Evolutionary conservation across 2,329 filamentous ascomycete genomes (phyloP).

Genomic region (Mycosphaerelloides madeirae): DNA sequence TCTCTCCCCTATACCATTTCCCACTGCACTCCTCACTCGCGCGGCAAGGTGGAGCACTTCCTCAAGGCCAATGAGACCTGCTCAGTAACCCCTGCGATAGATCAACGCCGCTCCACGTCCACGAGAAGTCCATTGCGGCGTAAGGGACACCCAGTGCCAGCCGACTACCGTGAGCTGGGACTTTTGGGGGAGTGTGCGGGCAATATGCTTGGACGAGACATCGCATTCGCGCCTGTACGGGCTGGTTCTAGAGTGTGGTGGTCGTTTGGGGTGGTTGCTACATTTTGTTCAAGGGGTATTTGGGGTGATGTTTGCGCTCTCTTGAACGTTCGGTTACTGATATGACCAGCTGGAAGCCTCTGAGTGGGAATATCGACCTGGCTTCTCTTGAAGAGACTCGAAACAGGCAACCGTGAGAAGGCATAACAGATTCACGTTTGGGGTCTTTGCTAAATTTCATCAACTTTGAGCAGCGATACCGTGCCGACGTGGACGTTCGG

Average conservation of each 20-base stretch:
- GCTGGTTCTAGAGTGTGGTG: neutral
- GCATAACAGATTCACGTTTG: no score
- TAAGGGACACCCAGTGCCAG: conserved; percentile 8
- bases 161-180: conserved; percentile 12
- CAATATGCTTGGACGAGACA: conserved; percentile 6
- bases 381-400: no score
- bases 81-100: conserved; percentile 52
- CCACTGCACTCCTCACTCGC: conserved; percentile 34
- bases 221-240: neutral
- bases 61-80: conserved; percentile 49
- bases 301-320: no score
- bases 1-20: conserved; percentile 4
- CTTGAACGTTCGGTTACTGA: no score
- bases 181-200: conserved; percentile 4
- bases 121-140: conserved; percentile 10
- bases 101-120: conserved; percentile 31
- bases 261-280: conserved; percentile 5
- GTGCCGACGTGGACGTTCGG: no score
- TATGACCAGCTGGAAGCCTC: no score
- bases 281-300: no score
- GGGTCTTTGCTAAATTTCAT: no score
- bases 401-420: no score
- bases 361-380: no score
- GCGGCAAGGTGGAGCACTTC: conserved; percentile 50
- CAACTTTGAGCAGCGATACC: no score